phyloP scores from a whole-genome alignment of 208 protist genomes.

The Crithidia fasciculata region DNA sequence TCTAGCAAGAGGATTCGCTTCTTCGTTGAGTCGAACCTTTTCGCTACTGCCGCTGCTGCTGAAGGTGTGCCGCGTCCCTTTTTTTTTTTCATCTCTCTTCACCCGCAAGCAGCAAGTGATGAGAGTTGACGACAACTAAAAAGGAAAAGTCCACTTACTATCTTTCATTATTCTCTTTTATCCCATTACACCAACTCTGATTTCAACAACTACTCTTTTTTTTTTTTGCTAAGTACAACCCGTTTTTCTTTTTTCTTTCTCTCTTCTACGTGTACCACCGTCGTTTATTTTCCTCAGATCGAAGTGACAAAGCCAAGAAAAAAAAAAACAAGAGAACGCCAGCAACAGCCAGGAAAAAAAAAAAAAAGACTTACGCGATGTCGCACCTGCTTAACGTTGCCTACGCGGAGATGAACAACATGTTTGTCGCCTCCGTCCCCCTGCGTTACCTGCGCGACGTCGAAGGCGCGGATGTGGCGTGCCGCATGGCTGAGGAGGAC shows the following conservation, averaged over 20 bases:
- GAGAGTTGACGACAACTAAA: background rate
- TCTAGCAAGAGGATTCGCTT: too few relatives aligned
- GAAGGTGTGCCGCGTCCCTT: background rate
- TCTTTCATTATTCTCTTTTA: background rate
- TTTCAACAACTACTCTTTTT: conserved; percentile 6
- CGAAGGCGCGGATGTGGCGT: background rate
- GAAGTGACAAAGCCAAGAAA: background rate
- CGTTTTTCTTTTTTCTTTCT: background rate
- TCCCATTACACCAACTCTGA: conserved; percentile 5
- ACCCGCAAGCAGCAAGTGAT: background rate
- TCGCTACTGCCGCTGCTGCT: background rate
- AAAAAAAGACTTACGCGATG: background rate
- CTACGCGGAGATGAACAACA: conserved; percentile 1
- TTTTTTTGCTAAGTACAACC: conserved; percentile 17
- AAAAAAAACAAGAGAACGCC: background rate
- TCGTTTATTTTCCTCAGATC: too few relatives aligned
- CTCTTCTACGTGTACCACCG: too few relatives aligned
- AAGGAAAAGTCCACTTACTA: background rate
- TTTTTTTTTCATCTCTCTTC: background rate
- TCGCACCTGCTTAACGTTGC: background rate
- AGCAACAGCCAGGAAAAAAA: background rate
- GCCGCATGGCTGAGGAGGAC: background rate
- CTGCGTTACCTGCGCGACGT: background rate
- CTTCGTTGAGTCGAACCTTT: too few relatives aligned
- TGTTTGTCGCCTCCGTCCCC: background rate